Evolutionary conservation across 495 filamentous ascomycete genomes (phyloP), one percentile per base, ranked within the genome.

Genomic region (Paragyromitra xinjiangensis): DNA sequence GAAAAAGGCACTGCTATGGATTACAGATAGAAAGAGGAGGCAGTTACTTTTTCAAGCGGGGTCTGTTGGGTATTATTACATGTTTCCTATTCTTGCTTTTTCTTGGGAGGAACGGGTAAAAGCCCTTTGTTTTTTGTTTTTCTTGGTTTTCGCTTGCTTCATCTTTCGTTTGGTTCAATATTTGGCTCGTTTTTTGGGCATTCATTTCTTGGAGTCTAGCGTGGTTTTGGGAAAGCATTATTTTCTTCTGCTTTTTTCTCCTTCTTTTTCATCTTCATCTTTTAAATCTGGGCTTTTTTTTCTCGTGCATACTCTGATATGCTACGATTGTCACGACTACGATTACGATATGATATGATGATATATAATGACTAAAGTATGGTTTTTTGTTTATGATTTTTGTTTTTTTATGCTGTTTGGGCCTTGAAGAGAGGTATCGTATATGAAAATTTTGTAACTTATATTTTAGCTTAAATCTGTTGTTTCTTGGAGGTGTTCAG

Each of bases 301-400:
- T 77, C 50, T 78, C 26, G 53, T 61, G 53, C 74, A 73, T 66
- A 29, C 61, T 66, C 58, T 61, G 59, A 66, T 73, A 37, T 65
- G 59, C 73, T 61, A 64, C 22, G 56, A 45, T 53, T 48, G 73
- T 53, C 16, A 73, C 44, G 69, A 59, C 59, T 73, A 73, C 22
- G 44, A 65, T 72, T 75, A 75, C 66, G 73, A 75, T 71, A 76
- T 63, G 73, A 71, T 75, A 75, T 71, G 58, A 75, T 48, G 72
- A 75, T 70, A 77, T 40, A 73, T 77, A 77, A 77, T 77, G 74
- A 77, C 69, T 76, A 76, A 77, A 77, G 73, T 73, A 67, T 61
- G 51, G 64, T 61, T 59, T 59, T 78, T 61, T 59, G 24, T 69
- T 75, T 56, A 50, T 34, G 12, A 37, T 63, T 48, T 70, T 44